Evolutionary conservation across 805 yeast species (phyloP).

Genomic region (Hanseniaspora meyeri): DNA sequence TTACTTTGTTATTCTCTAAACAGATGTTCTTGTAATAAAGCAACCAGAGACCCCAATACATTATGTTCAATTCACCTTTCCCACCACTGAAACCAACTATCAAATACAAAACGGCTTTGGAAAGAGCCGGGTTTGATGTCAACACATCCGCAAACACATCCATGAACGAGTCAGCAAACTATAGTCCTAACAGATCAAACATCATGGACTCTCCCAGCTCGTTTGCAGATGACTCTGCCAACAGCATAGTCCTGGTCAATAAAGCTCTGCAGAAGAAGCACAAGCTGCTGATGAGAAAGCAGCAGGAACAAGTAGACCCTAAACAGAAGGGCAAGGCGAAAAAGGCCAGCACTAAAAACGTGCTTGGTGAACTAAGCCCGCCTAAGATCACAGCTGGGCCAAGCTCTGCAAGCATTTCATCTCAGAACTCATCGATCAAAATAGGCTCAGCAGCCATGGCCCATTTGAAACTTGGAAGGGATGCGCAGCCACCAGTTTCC

Average conservation of each 20-base stretch:
- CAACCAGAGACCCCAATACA: background rate
- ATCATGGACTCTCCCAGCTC: background rate
- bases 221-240: conserved; percentile 4
- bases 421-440: background rate
- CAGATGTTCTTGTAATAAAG: no score
- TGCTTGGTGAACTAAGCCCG: background rate
- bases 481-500: background rate
- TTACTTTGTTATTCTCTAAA: background rate
- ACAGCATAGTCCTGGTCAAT: background rate
- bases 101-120: conserved; percentile 57
- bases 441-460: background rate
- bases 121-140: conserved; percentile 71
- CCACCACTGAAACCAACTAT: conserved; percentile 58
- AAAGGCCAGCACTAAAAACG: background rate
- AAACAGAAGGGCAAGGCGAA: background rate
- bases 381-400: background rate
- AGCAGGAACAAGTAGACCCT: background rate
- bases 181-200: conserved; percentile 15
- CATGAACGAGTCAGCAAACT: background rate
- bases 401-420: background rate
- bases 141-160: background rate
- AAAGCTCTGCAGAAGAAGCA: conserved; percentile 11
- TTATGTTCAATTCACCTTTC: conserved; percentile 37
- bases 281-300: conserved; percentile 4
- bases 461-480: background rate